phyloP scores from a whole-genome alignment of 257 asterid species.

The Fraxinus cuspidata region DNA sequence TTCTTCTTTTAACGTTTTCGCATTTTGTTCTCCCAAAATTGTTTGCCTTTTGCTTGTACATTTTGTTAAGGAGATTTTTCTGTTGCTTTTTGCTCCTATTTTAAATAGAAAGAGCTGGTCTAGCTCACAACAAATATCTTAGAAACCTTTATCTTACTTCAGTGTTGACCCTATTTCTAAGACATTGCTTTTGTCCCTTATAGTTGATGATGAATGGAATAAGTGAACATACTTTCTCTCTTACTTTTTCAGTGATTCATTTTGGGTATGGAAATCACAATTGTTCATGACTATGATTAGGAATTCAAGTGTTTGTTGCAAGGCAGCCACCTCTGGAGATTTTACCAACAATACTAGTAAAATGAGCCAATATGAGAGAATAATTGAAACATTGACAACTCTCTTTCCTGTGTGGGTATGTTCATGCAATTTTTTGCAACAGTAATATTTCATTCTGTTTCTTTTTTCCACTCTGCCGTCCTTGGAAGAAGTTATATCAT shows the following conservation, averaged over 20 bases:
- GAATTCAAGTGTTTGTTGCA: conserved; percentile 49
- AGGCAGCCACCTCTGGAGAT: conserved; percentile 80
- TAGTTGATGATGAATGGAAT: background rate
- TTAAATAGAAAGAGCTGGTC: background rate
- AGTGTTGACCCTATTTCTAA: background rate
- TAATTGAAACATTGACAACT: conserved; percentile 86
- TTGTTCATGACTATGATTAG: conserved; percentile 35
- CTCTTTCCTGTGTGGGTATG: conserved; percentile 97
- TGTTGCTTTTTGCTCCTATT: background rate
- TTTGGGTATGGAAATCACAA: background rate
- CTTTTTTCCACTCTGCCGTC: conserved; percentile 8
- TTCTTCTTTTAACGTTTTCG: background rate
- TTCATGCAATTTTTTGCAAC: conserved; percentile 26
- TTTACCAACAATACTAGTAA: conserved; percentile 47
- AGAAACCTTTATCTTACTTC: background rate
- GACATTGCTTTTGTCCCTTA: background rate
- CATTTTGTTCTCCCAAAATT: background rate
- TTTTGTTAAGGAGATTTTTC: background rate
- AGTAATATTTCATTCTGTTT: conserved; percentile 11
- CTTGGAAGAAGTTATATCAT: conserved; percentile 4
- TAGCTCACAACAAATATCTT: too few relatives aligned
- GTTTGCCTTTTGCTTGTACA: background rate
- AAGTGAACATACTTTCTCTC: background rate
- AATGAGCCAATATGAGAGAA: conserved; percentile 76
- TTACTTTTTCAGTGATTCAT: background rate